Conservation (phyloP, 2,329 filamentous ascomycete species). For the Byssochlamys sp. region DNA sequence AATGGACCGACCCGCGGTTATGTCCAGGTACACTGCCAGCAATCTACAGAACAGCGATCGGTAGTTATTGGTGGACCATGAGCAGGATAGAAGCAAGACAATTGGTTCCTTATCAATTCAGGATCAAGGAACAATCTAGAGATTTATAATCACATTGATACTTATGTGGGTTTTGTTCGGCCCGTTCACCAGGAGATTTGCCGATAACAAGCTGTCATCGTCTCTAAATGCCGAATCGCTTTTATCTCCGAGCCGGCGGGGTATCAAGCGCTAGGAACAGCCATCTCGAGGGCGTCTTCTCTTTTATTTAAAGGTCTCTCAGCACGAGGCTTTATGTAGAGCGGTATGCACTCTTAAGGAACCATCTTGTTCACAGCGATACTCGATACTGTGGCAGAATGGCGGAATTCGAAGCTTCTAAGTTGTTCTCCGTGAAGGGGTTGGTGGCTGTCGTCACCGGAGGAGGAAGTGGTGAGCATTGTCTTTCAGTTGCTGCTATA, state of each 20-base stretch:
- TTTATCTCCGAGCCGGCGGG: neutral
- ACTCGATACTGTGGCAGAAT: constrained; percentile 10
- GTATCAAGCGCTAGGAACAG: neutral
- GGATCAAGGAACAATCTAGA: neutral
- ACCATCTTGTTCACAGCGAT: neutral
- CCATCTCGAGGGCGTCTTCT: neutral
- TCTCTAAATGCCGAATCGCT: neutral
- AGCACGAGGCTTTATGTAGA: neutral
- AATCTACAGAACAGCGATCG: too few relatives aligned
- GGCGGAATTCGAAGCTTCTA: constrained; percentile 22
- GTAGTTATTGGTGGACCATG: too few relatives aligned
- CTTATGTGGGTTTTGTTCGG: neutral
- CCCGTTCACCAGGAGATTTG: neutral
- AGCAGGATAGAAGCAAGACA: too few relatives aligned
- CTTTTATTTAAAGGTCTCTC: neutral
- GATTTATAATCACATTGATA: neutral
- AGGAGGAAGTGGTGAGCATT: constrained; percentile 39
- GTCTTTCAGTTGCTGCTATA: neutral
- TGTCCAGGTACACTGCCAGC: too few relatives aligned
- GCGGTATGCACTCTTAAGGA: neutral
- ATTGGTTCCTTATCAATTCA: neutral
- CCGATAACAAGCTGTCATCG: neutral
- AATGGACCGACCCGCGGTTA: too few relatives aligned
- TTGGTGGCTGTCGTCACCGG: constrained; percentile 47
- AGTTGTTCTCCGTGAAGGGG: constrained; percentile 44